A percentile compares a stretch with the other conserved stretches of the same genome.
phyloP scores from a whole-genome alignment of 108 stramenopile genomes.

The Seminavis robusta region DNA sequence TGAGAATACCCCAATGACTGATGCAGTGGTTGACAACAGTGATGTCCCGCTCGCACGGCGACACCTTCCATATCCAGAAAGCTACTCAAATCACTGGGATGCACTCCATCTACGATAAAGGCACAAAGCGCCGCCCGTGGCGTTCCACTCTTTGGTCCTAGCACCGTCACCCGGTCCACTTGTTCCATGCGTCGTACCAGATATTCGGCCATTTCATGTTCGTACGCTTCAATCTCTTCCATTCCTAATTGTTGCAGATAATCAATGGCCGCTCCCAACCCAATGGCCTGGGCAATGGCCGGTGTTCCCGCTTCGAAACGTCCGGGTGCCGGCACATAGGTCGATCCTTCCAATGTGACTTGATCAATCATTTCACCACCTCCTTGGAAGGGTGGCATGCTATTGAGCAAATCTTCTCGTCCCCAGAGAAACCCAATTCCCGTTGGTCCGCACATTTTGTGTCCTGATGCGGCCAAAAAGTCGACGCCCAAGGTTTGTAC shows the following conservation, averaged over 20 bases:
- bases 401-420: slow-evolving; percentile 61
- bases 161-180: slow-evolving; percentile 73
- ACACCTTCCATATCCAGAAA: slow-evolving; percentile 96
- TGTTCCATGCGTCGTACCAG: slow-evolving; percentile 62
- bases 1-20: slow-evolving; percentile 79
- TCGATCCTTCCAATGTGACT: slow-evolving; percentile 83
- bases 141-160: slow-evolving; percentile 74
- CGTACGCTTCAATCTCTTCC: slow-evolving; percentile 83
- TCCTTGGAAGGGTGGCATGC: slow-evolving; percentile 90
- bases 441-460: slow-evolving; percentile 98
- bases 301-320: slow-evolving; percentile 97
- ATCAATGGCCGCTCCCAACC: slow-evolving; percentile 86
- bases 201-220: slow-evolving; percentile 80
- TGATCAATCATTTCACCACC: slow-evolving; percentile 97
- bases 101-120: slow-evolving; percentile 82
- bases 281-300: slow-evolving; percentile 92
- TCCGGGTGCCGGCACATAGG: slow-evolving; percentile 83
- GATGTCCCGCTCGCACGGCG: slow-evolving; percentile 95
- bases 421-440: slow-evolving; percentile 97
- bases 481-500: slow-evolving; percentile 90
- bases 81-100: slow-evolving; percentile 91
- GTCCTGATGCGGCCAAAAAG: slow-evolving; percentile 93
- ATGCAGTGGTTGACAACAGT: slow-evolving; percentile 97
- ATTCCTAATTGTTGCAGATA: slow-evolving; percentile 82
- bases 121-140: slow-evolving; percentile 85